These are phyloP conservation scores for Fraxinus floribunda DNA, from an alignment of 305 asterid species.

Conservation along the genomic window DNA sequence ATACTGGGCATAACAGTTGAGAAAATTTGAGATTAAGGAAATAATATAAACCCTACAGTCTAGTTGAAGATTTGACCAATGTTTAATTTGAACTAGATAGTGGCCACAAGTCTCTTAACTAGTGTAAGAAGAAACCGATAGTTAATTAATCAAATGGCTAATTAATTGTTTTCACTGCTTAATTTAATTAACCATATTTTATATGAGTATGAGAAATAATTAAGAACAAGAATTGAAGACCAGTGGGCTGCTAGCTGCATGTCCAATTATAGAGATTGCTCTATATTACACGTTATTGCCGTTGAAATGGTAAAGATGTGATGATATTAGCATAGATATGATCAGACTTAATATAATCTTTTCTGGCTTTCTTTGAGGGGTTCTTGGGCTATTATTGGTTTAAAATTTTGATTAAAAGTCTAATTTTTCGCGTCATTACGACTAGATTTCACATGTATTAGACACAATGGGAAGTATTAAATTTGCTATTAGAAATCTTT, in stretches of 20 bases:
- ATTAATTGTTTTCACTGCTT: not conserved
- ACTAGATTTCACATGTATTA: constrained; percentile 15
- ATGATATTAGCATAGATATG: constrained; percentile 44
- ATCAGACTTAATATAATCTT: constrained; percentile 21
- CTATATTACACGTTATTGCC: constrained; percentile 9
- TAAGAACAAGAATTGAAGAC: not conserved
- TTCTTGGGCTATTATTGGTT: constrained; percentile 20
- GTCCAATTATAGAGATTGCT: not conserved
- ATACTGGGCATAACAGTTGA: constrained; percentile 50
- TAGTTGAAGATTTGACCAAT: constrained; percentile 25
- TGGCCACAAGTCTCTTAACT: constrained; percentile 4
- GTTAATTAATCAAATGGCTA: not conserved
- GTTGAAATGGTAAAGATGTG: constrained; percentile 42
- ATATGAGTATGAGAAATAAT: not conserved
- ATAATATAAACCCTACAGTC: constrained; percentile 25
- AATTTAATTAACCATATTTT: not conserved
- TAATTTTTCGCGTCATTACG: not conserved
- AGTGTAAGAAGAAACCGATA: constrained; percentile 8
- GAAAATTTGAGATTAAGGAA: constrained; percentile 37
- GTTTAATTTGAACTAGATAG: constrained; percentile 9
- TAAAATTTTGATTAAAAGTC: not conserved
- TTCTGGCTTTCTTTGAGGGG: constrained; percentile 12
- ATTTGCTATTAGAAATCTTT: not conserved
- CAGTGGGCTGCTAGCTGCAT: not conserved
- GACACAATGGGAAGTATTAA: not conserved